phyloP scores from a whole-genome alignment of 225 moss, liverwort and hornwort genomes.

The Ulota crispa region DNA sequence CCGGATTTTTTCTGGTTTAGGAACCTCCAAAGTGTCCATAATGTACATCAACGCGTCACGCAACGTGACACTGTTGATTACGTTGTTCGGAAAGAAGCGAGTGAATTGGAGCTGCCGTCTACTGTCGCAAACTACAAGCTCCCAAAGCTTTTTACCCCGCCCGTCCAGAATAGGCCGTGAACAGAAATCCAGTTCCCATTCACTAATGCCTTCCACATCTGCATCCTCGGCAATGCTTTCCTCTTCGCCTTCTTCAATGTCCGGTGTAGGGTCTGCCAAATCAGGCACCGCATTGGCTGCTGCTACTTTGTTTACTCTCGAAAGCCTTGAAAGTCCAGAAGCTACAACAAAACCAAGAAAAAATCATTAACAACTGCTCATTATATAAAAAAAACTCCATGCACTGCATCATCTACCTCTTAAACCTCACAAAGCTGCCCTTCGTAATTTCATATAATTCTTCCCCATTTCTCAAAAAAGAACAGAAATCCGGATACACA shows the following conservation, averaged over 20 bases:
- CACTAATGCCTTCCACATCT: conserved; percentile 67
- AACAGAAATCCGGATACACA: not conserved
- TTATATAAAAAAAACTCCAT: not conserved
- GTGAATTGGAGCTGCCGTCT: conserved; percentile 85
- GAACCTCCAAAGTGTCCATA: conserved; percentile 79
- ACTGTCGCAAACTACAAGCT: conserved; percentile 92
- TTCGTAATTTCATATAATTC: not conserved
- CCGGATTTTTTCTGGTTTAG: conserved; percentile 88
- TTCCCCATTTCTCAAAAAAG: not conserved
- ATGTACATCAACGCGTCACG: conserved; percentile 85
- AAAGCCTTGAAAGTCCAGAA: conserved; percentile 28
- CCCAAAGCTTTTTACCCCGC: conserved; percentile 96
- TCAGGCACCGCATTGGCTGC: conserved; percentile 45
- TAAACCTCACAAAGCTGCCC: not conserved
- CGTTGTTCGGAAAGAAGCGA: conserved; percentile 86
- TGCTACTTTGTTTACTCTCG: conserved; percentile 38
- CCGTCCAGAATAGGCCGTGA: conserved; percentile 87
- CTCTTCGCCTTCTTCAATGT: conserved; percentile 76
- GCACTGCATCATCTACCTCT: not conserved
- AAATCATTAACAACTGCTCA: conserved; percentile 1
- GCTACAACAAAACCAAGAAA: conserved; percentile 26
- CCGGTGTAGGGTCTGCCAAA: conserved; percentile 58
- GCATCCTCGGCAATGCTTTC: conserved; percentile 81
- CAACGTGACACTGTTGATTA: conserved; percentile 93
- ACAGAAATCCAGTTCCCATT: conserved; percentile 98